Conservation (phyloP, 805 yeast genomes). For the Nakazawaea ernobii region DNA sequence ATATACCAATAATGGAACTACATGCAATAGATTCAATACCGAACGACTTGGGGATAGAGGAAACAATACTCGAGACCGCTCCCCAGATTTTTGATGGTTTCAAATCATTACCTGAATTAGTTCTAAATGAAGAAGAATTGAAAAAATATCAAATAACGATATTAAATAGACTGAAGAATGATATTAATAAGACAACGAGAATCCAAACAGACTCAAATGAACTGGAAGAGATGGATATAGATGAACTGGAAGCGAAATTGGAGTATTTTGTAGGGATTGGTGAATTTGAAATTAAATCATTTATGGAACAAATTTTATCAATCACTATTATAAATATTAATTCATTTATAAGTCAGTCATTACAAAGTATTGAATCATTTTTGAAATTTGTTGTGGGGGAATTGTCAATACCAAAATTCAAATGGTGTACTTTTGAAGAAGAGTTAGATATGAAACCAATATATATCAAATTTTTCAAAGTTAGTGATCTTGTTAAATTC, state of each 20-base stretch:
- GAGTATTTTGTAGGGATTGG: neutral
- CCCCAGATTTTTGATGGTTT: slow-evolving; percentile 5
- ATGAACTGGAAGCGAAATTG: neutral
- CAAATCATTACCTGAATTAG: slow-evolving; percentile 2
- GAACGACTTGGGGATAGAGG: slow-evolving; percentile 4
- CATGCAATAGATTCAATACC: neutral
- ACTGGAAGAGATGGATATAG: slow-evolving; percentile 2
- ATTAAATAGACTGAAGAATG: neutral
- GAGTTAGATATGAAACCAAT: slow-evolving; percentile 16
- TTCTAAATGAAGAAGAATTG: slow-evolving; percentile 4
- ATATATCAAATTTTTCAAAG: slow-evolving; percentile 23
- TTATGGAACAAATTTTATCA: neutral
- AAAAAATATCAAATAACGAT: neutral
- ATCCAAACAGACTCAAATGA: neutral
- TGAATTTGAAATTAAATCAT: neutral
- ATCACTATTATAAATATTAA: neutral
- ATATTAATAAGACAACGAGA: neutral
- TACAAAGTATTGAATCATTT: slow-evolving; percentile 1
- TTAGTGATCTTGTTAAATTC: slow-evolving; percentile 20
- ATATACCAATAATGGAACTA: neutral
- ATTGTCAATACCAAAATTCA: neutral
- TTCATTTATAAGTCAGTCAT: neutral
- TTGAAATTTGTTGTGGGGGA: neutral
- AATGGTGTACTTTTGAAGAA: slow-evolving; percentile 5
- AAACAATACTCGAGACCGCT: neutral